These are phyloP conservation scores for Oenanthe sinensis DNA, from an alignment of 129 eudicot genomes.

Conservation along the genomic window DNA sequence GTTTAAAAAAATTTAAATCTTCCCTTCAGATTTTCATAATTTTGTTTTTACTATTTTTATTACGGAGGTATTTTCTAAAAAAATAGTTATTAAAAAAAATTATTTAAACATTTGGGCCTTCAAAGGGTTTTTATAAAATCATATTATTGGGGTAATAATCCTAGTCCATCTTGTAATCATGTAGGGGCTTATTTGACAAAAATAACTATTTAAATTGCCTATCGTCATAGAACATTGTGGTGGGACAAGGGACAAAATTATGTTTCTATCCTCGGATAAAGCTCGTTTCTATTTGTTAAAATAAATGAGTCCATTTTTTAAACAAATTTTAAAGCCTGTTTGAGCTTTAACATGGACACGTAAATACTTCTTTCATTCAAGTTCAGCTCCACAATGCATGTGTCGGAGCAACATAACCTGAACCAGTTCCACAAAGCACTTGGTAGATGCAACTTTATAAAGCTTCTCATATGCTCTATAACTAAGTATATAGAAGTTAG, in stretches of 20 bases:
- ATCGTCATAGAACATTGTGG: background rate
- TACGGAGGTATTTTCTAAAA: too few species aligned
- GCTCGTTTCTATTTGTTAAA: background rate
- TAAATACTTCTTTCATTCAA: background rate
- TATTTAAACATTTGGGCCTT: background rate
- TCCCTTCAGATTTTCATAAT: background rate
- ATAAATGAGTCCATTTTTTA: too few species aligned
- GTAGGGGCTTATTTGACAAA: background rate
- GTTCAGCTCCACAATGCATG: background rate
- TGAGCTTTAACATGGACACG: background rate
- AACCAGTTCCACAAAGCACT: too few species aligned
- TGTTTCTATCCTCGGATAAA: background rate
- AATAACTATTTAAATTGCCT: background rate
- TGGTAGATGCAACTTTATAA: too few species aligned
- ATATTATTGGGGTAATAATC: background rate
- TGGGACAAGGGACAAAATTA: background rate
- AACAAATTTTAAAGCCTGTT: background rate
- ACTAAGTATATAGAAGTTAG: too few species aligned
- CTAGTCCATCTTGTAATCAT: background rate
- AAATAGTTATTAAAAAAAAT: too few species aligned
- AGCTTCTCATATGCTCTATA: too few species aligned
- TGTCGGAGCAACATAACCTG: background rate
- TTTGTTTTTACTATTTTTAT: too few species aligned
- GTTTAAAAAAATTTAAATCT: too few species aligned
- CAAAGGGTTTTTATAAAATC: too few species aligned